Conservation (phyloP, 1,139 yeast genomes). For the Suhomyces bokatorum region DNA sequence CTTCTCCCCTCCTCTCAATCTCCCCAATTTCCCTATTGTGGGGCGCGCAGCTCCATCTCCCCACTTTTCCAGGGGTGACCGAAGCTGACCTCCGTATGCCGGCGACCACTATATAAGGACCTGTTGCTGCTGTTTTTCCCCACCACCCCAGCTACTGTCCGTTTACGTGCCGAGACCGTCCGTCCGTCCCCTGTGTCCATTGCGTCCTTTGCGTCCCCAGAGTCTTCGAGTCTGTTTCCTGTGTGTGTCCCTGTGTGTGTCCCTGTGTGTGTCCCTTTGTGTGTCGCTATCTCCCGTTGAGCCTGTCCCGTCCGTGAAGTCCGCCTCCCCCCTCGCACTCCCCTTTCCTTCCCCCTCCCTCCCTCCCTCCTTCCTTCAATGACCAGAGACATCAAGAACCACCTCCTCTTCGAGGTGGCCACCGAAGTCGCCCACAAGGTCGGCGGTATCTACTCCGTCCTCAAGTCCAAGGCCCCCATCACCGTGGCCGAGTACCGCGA, state of each 20-base stretch:
- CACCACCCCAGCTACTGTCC: too few species aligned
- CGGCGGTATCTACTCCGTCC: slow-evolving; percentile 96
- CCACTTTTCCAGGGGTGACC: slow-evolving; percentile 15
- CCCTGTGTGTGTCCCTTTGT: not conserved
- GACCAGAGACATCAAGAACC: slow-evolving; percentile 80
- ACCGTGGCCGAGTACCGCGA: slow-evolving; percentile 92
- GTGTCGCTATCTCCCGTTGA: not conserved
- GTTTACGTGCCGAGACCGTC: too few species aligned
- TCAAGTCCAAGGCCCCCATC: slow-evolving; percentile 95
- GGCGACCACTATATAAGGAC: slow-evolving; percentile 9
- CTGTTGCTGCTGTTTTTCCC: slow-evolving; percentile 1
- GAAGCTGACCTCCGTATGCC: slow-evolving; percentile 9
- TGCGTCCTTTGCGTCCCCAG: too few species aligned
- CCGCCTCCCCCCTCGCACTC: not conserved
- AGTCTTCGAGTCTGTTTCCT: too few species aligned
- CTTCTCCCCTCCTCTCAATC: not conserved
- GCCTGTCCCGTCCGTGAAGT: not conserved
- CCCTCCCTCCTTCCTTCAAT: slow-evolving; percentile 29
- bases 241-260: too few species aligned
- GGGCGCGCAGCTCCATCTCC: slow-evolving; percentile 8
- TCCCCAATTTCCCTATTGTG: not conserved
- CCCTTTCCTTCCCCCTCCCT: too few species aligned
- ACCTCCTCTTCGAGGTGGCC: slow-evolving; percentile 88
- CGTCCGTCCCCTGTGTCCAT: too few species aligned
- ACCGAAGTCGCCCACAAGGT: slow-evolving; percentile 98